Evolutionary conservation across 2,329 filamentous ascomycete species (phyloP), one percentile per base, ranked within the genome.

Genomic region (Hymenoscyphus repandus): DNA sequence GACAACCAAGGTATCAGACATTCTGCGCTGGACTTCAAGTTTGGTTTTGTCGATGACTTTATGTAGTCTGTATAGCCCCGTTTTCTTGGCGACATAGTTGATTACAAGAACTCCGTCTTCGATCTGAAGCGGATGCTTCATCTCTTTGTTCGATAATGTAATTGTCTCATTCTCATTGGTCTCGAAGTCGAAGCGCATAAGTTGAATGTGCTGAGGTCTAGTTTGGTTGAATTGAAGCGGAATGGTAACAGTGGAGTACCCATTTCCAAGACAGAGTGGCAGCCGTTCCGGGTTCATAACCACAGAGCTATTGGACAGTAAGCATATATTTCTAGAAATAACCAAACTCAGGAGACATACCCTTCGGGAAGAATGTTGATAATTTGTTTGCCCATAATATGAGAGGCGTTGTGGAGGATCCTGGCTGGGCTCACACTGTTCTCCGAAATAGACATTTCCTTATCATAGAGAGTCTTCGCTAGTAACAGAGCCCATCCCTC

Each of bases 341-440:
- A 47, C 12, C 38, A 17, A 11, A 41, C 9, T 9, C 30, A 33
- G 17, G 5, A 17, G 31, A 65, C 76, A 59, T 68, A 86, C 74
- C 95, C 95, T 74, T 99, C 93, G 1, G 93, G 93, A 49, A 99
- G 75, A 64, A 99, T 96, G 66, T 99, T 93, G 69, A 99, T 92
- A 61, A 96, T 95, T 72, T 97, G 91, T 68, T 90, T 93, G 64
- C 93, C 93, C 71, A 96, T 79, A 57, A 99, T 97, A 64, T 97
- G 78, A 18, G 91, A 96, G 31, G 89, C 81, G 67, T 97, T 96
- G 67, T 96, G 89, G 54, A 96, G 75, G 57, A 99, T 91, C 55
- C 80, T 85, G 27, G 86, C 87, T 13, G 91, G 83, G 66, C 95
- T 95, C 66, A 99, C 92, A 64, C 85, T 89, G 59, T 87, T 84